Evolutionary conservation across 306 rosid species (phyloP), one percentile per base, ranked within the genome.

Genomic region (Rosa rugosa): DNA sequence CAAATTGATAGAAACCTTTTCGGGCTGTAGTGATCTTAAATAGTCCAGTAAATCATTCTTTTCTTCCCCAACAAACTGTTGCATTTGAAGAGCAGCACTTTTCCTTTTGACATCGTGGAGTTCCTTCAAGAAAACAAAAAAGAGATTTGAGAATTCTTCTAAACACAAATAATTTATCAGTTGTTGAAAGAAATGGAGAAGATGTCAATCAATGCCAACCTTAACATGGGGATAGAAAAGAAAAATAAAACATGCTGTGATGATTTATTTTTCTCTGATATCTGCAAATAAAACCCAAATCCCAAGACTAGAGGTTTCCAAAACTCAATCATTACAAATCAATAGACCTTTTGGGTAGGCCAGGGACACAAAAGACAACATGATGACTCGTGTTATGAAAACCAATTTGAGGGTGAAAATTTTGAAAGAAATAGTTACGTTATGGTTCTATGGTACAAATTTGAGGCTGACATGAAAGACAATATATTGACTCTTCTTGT

Each of bases 11-110:
- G 71, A 69, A 77, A 93, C 99, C 99, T 95, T 91, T 84, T 91
- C 96, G 20, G 99, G 98, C 80, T 89, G 90, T 84, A 95, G 91
- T 41, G 98, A 95, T 87, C 99, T 88, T 89, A 95, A 77, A 88
- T 93, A 95, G 81, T 95, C 98, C 83, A 95, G 80, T 75, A 95
- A 82, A 83, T 95, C 96, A 85, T 95, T 95, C 86, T 91, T 90
- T 80, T 95, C 98, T 84, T 95, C 98, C 68, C 97, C 96, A 75
- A 93, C 98, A 89, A 93, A 95, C 85, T 90, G 97, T 78, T 95
- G 98, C 97, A 93, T 95, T 81, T 95, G 92, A 71, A 94, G 93
- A 63, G 98, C 97, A n/a, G 89, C 98, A 84, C 83, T 91, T 85
- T 92, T 91, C 84, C 99, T 91, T 86, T 91, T 91, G 75, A 88